Evolutionary conservation across 2,329 filamentous ascomycete genomes (phyloP), one percentile per base, ranked within the genome.

Genomic region (Pestalotiopsis sp.): DNA sequence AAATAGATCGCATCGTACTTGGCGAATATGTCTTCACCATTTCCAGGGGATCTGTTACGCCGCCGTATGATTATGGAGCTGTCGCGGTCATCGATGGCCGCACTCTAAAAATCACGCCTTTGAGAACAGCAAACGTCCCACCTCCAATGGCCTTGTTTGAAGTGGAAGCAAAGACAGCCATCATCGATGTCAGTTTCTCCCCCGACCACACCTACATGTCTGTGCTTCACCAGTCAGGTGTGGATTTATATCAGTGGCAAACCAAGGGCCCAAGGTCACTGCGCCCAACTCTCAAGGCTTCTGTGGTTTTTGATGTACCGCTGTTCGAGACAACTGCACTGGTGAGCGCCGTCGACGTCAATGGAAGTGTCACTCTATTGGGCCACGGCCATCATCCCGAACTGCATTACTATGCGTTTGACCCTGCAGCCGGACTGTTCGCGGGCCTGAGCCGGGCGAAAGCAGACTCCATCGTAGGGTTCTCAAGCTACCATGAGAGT

Each of bases 141-240:
- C 96, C 96, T 36, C 96, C 96, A 0, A 98, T 98, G 94, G 90
- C 94, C 17, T 86, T 95, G 71, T 92, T 92, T 72, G 93, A 97
- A 68, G 75, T 98, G 20, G 75, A 83, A 13, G 80, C 92, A 36
- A 83, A 87, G 14, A 86, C 86, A 0, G 90, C 91, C 66, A 86
- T 90, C 2, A 82, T 93, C 20, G 94, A 98, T 80, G 89, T 96
- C 65, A 89, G 91, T 0, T 90, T 98, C 72, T 92, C 89, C 64
- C 84, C 84, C 14, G 85, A 86, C 62, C 90, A 91, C 63, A 86
- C 85, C 1, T 84, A 85, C 7, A 86, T 98, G 76, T 93, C 90
- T 3, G 87, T 97, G 9, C 83, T 98, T 23, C 92, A 94, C 73
- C 84, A 87, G 36, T 77, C 82, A 17, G 89, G 88, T 1, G 82